These are phyloP conservation scores for Coniochaeta pulveracea DNA, from an alignment of 2,329 filamentous ascomycete species.

Conservation along the genomic window DNA sequence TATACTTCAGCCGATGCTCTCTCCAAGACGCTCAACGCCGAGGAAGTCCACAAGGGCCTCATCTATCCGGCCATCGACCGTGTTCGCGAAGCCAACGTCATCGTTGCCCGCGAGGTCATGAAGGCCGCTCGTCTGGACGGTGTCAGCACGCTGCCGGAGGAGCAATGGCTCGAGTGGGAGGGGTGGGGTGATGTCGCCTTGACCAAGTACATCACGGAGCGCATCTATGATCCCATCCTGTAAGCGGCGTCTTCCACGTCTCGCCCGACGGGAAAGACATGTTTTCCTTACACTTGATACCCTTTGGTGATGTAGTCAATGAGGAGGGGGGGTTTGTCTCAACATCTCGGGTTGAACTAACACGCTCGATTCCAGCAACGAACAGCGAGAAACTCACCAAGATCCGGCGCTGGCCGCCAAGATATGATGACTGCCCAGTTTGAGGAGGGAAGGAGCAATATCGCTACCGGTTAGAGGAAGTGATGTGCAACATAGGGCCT, in stretches of 20 bases:
- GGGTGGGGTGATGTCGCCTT: constrained; percentile 57
- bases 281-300: too few species aligned
- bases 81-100: constrained; percentile 78
- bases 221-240: constrained; percentile 44
- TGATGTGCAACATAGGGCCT: too few species aligned
- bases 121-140: constrained; percentile 77
- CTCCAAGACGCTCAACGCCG: constrained; percentile 62
- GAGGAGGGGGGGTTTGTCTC: too few species aligned
- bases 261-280: too few species aligned
- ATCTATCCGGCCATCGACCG: constrained; percentile 88
- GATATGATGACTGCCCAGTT: too few species aligned
- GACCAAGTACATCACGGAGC: constrained; percentile 47
- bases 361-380: too few species aligned
- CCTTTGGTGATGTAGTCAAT: too few species aligned
- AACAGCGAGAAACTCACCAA: too few species aligned
- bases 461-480: too few species aligned
- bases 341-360: too few species aligned
- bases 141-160: constrained; percentile 58
- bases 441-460: too few species aligned
- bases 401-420: too few species aligned
- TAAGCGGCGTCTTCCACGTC: constrained; percentile 3
- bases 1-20: constrained; percentile 84
- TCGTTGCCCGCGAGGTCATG: constrained; percentile 86
- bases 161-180: constrained; percentile 62
- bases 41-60: constrained; percentile 73